phyloP scores from a whole-genome alignment of 1,284 basidiomycete species.

The Ganoderma sinense region DNA sequence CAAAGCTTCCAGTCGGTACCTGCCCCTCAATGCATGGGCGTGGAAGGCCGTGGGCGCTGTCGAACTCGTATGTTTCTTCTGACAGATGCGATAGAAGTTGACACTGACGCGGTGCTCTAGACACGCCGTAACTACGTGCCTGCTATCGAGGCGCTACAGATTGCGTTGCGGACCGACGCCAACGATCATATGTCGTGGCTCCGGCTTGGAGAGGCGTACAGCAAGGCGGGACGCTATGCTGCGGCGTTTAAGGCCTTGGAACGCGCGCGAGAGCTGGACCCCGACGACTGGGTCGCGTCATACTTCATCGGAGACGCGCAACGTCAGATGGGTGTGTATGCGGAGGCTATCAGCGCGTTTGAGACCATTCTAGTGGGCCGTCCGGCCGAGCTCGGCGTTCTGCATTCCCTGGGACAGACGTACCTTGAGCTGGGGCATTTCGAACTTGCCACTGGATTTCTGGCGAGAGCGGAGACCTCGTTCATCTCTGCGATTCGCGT shows the following conservation, averaged over 20 bases:
- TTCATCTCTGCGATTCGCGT: constrained; percentile 68
- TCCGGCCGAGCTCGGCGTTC: constrained; percentile 75
- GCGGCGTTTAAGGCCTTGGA: constrained; percentile 91
- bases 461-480: constrained; percentile 77
- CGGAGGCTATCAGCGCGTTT: constrained; percentile 79
- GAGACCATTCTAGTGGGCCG: constrained; percentile 62
- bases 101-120: constrained; percentile 45
- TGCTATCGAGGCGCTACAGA: constrained; percentile 90
- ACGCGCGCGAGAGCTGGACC: constrained; percentile 74
- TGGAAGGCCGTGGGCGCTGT: constrained; percentile 98
- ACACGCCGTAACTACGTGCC: constrained; percentile 77
- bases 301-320: constrained; percentile 92
- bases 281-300: constrained; percentile 84
- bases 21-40: constrained; percentile 93
- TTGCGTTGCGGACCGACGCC: constrained; percentile 84
- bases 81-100: neutral
- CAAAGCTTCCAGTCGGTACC: constrained; percentile 57
- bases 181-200: constrained; percentile 88
- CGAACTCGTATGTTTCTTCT: constrained; percentile 75
- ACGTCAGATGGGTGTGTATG: constrained; percentile 79
- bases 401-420: constrained; percentile 79
- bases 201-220: constrained; percentile 92
- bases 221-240: constrained; percentile 85
- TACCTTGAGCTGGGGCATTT: constrained; percentile 76
- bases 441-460: constrained; percentile 76